phyloP scores from a whole-genome alignment of 139 green algal genomes.

The Spirogloea muscicola region DNA sequence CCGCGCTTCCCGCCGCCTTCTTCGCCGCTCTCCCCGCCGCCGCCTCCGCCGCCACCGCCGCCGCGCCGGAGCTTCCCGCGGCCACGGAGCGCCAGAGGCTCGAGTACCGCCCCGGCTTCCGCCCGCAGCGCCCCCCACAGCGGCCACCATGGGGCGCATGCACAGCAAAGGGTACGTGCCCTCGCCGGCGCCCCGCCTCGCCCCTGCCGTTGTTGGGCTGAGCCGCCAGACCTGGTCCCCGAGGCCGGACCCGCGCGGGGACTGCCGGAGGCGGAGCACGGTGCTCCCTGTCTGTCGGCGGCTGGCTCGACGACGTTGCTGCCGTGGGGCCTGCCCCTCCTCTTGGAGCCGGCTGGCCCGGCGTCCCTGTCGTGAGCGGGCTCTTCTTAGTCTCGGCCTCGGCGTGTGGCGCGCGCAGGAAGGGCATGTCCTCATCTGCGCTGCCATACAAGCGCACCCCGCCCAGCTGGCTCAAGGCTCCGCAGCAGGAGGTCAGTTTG shows the following conservation, averaged over 20 bases:
- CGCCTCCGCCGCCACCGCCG: too few species aligned
- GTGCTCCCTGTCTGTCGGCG: too few species aligned
- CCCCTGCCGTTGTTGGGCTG: too few species aligned
- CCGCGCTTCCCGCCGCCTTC: neutral
- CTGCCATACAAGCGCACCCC: constrained; percentile 91
- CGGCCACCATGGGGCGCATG: constrained; percentile 88
- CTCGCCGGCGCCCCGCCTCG: too few species aligned
- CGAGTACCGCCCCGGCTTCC: neutral
- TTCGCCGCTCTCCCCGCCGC: too few species aligned
- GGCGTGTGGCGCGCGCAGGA: constrained; percentile 45
- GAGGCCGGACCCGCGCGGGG: too few species aligned
- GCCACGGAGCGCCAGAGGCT: neutral
- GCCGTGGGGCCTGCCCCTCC: too few species aligned
- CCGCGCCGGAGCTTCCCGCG: neutral
- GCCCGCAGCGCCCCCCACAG: constrained; percentile 12
- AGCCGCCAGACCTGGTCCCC: too few species aligned
- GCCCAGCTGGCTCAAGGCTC: constrained; percentile 83
- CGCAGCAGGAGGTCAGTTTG: constrained; percentile 64
- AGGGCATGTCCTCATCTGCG: constrained; percentile 86
- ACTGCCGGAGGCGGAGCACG: too few species aligned
- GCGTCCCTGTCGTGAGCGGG: neutral
- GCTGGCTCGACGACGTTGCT: too few species aligned
- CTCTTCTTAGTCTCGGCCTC: neutral
- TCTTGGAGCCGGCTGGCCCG: too few species aligned
- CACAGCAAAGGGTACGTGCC: constrained; percentile 61